Conservation (phyloP, 2,329 filamentous ascomycete genomes). For the Hawksworthiomyces lignivorus region DNA sequence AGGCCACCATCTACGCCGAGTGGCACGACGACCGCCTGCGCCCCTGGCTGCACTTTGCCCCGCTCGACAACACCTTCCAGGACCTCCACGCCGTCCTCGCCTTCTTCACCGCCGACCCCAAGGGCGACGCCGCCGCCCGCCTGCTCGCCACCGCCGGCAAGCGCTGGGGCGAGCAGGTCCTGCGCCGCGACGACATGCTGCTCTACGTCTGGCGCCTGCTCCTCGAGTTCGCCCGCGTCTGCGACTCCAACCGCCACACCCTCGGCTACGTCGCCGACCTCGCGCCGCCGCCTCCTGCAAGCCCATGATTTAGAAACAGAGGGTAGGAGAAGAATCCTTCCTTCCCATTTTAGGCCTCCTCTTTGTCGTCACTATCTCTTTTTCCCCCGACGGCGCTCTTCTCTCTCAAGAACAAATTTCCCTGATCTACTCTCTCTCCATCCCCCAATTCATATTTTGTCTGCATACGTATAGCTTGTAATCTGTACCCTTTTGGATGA, state of each 20-base stretch:
- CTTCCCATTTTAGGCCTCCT: too few species aligned
- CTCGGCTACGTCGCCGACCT: conserved; percentile 39
- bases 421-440: too few species aligned
- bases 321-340: too few species aligned
- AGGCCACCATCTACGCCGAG: conserved; percentile 64
- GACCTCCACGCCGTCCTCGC: conserved; percentile 60
- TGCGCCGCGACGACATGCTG: conserved; percentile 58
- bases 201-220: conserved; percentile 57
- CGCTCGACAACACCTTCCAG: conserved; percentile 59
- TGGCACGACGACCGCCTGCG: conserved; percentile 66
- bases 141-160: conserved; percentile 53
- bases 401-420: too few species aligned
- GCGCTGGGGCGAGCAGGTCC: conserved; percentile 53
- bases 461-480: too few species aligned
- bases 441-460: too few species aligned
- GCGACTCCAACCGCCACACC: conserved; percentile 34
- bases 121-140: conserved; percentile 47
- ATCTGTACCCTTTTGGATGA: too few species aligned
- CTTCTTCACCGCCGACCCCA: conserved; percentile 46
- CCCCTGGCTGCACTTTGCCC: conserved; percentile 66
- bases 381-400: too few species aligned
- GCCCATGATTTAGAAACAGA: too few species aligned
- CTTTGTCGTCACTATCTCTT: too few species aligned
- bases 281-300: too few species aligned
- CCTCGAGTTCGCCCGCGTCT: conserved; percentile 48